Evolutionary conservation across 1,284 basidiomycete species (phyloP).

Genomic region (Ustilago cynodontis): DNA sequence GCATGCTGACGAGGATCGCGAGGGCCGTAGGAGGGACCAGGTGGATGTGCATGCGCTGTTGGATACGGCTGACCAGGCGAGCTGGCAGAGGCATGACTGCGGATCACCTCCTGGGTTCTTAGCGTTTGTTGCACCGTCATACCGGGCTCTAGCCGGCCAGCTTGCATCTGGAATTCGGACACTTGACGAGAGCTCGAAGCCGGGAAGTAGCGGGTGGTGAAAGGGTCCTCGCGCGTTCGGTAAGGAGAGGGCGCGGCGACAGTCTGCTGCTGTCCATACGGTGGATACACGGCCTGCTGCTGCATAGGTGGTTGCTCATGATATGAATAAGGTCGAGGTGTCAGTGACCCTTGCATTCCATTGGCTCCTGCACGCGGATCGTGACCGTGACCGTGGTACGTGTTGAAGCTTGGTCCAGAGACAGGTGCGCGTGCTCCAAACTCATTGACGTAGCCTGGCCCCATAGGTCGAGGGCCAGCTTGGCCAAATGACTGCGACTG

Average conservation of each 20-base stretch:
- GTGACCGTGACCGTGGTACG: constrained; percentile 47
- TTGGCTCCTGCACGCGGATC: constrained; percentile 31
- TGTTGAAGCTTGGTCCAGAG: constrained; percentile 28
- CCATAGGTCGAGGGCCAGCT: constrained; percentile 16
- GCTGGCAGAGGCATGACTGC: constrained; percentile 13
- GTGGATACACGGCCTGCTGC: constrained; percentile 32
- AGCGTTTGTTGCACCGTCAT: constrained; percentile 66
- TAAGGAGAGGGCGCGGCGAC: constrained; percentile 16
- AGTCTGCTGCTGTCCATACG: constrained; percentile 32
- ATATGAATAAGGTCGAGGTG: constrained; percentile 56
- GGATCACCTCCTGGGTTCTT: constrained; percentile 53
- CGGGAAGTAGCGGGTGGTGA: constrained; percentile 58
- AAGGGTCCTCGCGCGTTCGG: constrained; percentile 57
- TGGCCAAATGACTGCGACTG: constrained; percentile 31
- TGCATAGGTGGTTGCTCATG: constrained; percentile 48
- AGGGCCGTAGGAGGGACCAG: constrained; percentile 42
- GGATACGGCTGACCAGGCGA: constrained; percentile 25
- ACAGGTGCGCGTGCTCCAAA: constrained; percentile 36
- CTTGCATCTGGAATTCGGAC: constrained; percentile 60
- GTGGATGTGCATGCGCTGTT: constrained; percentile 24
- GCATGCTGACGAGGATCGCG: constrained; percentile 44
- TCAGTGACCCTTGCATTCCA: constrained; percentile 33
- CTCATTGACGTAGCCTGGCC: constrained; percentile 31
- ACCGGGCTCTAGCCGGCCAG: constrained; percentile 56
- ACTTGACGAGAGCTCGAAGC: constrained; percentile 64